Conservation (phyloP, 164 flowering plant species). For the Tetracentron sinense region DNA sequence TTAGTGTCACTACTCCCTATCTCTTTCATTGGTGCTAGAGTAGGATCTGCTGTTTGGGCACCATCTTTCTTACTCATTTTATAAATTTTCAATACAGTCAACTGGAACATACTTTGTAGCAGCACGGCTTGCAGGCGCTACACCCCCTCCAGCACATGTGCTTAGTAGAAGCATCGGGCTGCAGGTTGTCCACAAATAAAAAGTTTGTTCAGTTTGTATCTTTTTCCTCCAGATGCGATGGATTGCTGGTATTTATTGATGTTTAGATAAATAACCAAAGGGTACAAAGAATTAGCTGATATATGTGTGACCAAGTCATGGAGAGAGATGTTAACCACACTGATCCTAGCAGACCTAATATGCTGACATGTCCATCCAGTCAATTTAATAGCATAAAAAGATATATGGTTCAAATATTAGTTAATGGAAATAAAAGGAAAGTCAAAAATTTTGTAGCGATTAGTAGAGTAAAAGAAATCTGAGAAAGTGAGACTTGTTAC, state of each 20-base stretch:
- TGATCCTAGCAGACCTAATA: too few species aligned
- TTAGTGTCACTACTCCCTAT: neutral
- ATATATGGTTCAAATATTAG: too few species aligned
- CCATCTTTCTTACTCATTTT: neutral
- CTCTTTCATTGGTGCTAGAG: neutral
- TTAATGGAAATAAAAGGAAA: too few species aligned
- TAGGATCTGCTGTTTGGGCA: neutral
- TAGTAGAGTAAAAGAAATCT: too few species aligned
- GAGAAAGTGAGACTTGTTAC: too few species aligned
- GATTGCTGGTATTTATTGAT: too few species aligned
- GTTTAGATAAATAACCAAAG: neutral
- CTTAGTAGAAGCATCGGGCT: constrained; percentile 81
- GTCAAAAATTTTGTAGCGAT: too few species aligned
- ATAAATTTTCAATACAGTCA: constrained; percentile 47
- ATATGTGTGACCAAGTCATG: neutral
- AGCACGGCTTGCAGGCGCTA: constrained; percentile 88
- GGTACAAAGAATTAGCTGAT: neutral
- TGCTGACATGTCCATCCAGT: too few species aligned
- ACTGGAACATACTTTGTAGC: constrained; percentile 87
- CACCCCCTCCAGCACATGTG: constrained; percentile 85
- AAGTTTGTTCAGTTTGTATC: neutral
- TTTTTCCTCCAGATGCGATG: neutral
- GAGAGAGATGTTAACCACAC: neutral
- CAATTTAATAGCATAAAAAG: too few species aligned
- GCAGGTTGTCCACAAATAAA: constrained; percentile 43